These are phyloP conservation scores for Leccinum barrowsii DNA, from an alignment of 768 basidiomycete genomes.

Conservation along the genomic window DNA sequence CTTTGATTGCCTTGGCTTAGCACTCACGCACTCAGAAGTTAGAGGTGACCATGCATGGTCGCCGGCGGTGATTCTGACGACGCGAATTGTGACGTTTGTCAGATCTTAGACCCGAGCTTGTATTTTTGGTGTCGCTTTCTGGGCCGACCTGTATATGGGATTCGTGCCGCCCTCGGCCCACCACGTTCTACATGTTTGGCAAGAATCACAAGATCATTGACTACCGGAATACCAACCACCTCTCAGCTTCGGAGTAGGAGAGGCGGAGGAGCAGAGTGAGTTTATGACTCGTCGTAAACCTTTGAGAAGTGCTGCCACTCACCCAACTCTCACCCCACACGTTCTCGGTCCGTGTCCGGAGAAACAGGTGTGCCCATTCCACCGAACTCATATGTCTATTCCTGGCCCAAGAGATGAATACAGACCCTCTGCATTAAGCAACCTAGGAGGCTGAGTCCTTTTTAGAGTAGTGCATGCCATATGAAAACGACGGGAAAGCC, in stretches of 20 bases:
- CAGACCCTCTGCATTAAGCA: background rate
- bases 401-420: background rate
- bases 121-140: too few relatives aligned
- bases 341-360: background rate
- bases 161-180: background rate
- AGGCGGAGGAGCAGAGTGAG: background rate
- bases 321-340: too few relatives aligned
- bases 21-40: background rate
- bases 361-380: background rate
- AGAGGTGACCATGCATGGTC: background rate
- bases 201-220: background rate
- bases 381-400: background rate
- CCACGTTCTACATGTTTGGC: background rate
- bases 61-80: too few relatives aligned
- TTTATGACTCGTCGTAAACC: too few relatives aligned
- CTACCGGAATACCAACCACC: background rate
- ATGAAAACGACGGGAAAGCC: background rate
- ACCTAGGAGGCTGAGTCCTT: background rate
- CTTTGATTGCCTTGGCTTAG: background rate
- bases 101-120: too few relatives aligned
- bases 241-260: background rate
- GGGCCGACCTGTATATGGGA: too few relatives aligned
- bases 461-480: background rate
- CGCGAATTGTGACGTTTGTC: too few relatives aligned
- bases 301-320: too few relatives aligned